Evolutionary conservation across 2,329 filamentous ascomycete genomes (phyloP).

Genomic region (Aspergillus pseudoviridinutans): DNA sequence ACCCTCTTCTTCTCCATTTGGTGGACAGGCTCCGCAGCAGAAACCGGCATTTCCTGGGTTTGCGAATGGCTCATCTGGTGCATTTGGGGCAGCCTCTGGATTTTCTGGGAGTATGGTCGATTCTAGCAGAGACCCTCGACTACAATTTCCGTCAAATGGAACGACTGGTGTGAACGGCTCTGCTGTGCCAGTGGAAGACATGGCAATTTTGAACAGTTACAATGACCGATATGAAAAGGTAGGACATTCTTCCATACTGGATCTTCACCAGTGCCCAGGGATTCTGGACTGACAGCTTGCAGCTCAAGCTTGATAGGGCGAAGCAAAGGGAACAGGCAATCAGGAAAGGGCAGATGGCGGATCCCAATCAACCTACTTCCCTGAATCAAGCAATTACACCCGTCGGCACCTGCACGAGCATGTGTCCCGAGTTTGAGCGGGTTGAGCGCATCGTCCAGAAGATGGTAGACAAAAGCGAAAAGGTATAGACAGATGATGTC

Average conservation of each 20-base stretch:
- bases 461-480: conserved; percentile 59
- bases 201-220: conserved; percentile 21
- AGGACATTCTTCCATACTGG: conserved; percentile 6
- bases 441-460: conserved; percentile 59
- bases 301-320: conserved; percentile 50
- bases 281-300: conserved; percentile 6
- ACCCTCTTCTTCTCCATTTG: conserved; percentile 11
- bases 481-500: conserved; percentile 36
- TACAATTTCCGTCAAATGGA: conserved; percentile 2
- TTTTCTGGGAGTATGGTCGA: conserved; percentile 11
- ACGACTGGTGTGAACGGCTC: conserved; percentile 7
- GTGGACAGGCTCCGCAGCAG: conserved; percentile 10
- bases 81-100: conserved; percentile 13
- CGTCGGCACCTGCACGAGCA: conserved; percentile 58
- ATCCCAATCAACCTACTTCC: conserved; percentile 58
- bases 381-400: conserved; percentile 59
- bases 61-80: conserved; percentile 12
- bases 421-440: conserved; percentile 63
- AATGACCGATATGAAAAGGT: conserved; percentile 38
- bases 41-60: conserved; percentile 20
- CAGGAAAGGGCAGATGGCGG: conserved; percentile 50
- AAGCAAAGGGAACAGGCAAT: conserved; percentile 51
- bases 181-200: conserved; percentile 20
- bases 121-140: conserved; percentile 14
- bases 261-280: not conserved